phyloP scores from a whole-genome alignment of 495 filamentous ascomycete genomes.

The Collariella sp. region DNA sequence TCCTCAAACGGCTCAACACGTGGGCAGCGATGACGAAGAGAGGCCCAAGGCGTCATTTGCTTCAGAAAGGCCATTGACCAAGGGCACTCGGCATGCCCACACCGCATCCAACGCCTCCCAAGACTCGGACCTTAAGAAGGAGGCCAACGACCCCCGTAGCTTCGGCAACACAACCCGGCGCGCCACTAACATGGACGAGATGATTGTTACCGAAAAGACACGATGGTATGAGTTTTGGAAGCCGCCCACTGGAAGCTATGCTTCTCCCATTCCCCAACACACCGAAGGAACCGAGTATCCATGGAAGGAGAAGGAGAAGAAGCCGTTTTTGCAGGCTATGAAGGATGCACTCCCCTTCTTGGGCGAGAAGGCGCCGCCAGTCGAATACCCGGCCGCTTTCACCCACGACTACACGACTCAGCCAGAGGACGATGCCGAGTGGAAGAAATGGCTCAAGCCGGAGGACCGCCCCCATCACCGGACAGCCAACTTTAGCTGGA shows the following conservation, averaged over 20 bases:
- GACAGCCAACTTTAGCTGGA: constrained; percentile 66
- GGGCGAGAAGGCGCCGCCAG: constrained; percentile 25
- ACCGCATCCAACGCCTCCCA: constrained; percentile 29
- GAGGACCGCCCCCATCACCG: constrained; percentile 83
- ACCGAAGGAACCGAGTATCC: constrained; percentile 34
- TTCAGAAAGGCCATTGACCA: constrained; percentile 22
- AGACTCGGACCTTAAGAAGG: constrained; percentile 25
- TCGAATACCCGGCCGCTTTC: constrained; percentile 63
- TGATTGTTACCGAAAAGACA: constrained; percentile 33
- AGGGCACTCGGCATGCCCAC: constrained; percentile 25
- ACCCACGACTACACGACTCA: constrained; percentile 55
- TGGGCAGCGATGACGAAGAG: constrained; percentile 14
- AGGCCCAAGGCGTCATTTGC: constrained; percentile 27
- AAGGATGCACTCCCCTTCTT: constrained; percentile 36
- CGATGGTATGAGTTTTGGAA: constrained; percentile 50
- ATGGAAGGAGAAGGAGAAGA: constrained; percentile 31
- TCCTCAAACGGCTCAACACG: neutral
- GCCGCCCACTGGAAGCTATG: constrained; percentile 43
- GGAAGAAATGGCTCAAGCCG: constrained; percentile 72
- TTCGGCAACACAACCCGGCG: constrained; percentile 40
- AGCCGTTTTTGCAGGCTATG: constrained; percentile 37
- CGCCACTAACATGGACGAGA: constrained; percentile 35
- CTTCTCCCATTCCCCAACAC: constrained; percentile 45
- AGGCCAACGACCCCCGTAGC: constrained; percentile 20
- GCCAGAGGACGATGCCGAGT: constrained; percentile 62